A percentile compares a stretch with the other conserved stretches of the same genome.
Evolutionary conservation across 352 stramenopile species (phyloP).

Genomic region (Pythium phragmitis): DNA sequence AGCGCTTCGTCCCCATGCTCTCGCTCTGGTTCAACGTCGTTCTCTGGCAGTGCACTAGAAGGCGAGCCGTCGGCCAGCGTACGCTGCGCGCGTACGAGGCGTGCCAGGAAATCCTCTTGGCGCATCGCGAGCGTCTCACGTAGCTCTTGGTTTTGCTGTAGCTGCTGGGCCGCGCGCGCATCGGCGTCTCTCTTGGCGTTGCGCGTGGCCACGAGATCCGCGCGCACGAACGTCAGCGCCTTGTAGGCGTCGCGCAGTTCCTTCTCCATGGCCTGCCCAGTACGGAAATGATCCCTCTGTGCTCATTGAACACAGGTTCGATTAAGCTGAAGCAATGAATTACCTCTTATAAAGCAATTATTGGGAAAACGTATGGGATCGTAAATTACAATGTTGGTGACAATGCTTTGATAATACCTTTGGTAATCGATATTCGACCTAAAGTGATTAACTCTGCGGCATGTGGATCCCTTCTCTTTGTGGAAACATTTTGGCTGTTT

Average conservation of each 20-base stretch:
- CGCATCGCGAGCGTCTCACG: constrained; percentile 18
- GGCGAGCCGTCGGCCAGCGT: too few relatives aligned
- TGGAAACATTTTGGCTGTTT: too few relatives aligned
- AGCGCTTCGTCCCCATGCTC: constrained; percentile 6
- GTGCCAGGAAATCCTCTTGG: constrained; percentile 13
- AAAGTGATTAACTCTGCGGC: too few relatives aligned
- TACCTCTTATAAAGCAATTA: neutral
- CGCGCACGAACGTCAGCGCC: constrained; percentile 45
- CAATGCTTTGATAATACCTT: neutral
- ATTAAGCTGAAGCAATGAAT: neutral
- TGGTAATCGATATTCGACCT: too few relatives aligned
- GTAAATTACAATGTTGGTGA: too few relatives aligned
- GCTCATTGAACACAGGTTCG: constrained; percentile 9
- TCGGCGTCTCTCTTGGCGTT: constrained; percentile 24
- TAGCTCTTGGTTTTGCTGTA: constrained; percentile 9
- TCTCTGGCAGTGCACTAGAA: too few relatives aligned
- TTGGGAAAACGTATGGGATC: neutral
- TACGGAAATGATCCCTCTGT: neutral
- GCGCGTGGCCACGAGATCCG: constrained; percentile 30
- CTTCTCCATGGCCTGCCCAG: constrained; percentile 36
- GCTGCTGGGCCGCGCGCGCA: constrained; percentile 8
- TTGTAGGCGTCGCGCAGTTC: constrained; percentile 51
- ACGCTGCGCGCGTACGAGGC: neutral
- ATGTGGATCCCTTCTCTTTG: too few relatives aligned
- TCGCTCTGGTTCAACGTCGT: constrained; percentile 1